These are phyloP conservation scores for Aspergillus awamori DNA, from an alignment of 2,329 filamentous ascomycete genomes.

Conservation along the genomic window DNA sequence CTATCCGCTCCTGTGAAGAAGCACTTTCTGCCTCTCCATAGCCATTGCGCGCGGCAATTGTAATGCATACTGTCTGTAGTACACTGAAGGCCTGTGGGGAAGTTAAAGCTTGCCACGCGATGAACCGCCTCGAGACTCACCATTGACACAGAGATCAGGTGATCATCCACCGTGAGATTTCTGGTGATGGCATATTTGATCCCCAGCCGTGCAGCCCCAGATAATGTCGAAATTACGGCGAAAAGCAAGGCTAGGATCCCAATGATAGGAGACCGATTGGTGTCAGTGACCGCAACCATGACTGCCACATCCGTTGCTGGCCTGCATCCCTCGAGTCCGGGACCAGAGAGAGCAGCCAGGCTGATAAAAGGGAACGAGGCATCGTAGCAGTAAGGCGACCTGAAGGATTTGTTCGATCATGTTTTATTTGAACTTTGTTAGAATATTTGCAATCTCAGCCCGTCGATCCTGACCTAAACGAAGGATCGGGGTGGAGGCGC, in stretches of 20 bases:
- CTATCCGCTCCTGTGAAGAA: neutral
- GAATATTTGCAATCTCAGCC: neutral
- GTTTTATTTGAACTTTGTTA: neutral
- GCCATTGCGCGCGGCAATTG: neutral
- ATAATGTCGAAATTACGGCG: neutral
- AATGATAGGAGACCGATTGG: constrained; percentile 2
- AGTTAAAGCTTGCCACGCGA: neutral
- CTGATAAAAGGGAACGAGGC: neutral
- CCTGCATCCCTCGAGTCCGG: neutral
- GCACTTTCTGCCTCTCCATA: neutral
- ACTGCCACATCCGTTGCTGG: neutral
- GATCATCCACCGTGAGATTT: neutral
- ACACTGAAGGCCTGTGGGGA: neutral
- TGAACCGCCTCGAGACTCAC: neutral
- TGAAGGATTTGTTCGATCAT: neutral
- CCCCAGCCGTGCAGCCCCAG: neutral
- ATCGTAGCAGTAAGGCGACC: neutral
- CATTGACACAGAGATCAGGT: neutral
- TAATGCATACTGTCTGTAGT: neutral
- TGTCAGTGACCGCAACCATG: neutral
- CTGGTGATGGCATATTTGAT: constrained; percentile 5
- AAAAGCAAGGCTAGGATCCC: constrained; percentile 3
- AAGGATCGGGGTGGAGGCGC: neutral
- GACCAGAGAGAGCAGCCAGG: neutral
- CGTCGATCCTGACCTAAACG: neutral